These are phyloP conservation scores for Clitopilus passeckerianus DNA, from an alignment of 768 basidiomycete species.

Conservation along the genomic window DNA sequence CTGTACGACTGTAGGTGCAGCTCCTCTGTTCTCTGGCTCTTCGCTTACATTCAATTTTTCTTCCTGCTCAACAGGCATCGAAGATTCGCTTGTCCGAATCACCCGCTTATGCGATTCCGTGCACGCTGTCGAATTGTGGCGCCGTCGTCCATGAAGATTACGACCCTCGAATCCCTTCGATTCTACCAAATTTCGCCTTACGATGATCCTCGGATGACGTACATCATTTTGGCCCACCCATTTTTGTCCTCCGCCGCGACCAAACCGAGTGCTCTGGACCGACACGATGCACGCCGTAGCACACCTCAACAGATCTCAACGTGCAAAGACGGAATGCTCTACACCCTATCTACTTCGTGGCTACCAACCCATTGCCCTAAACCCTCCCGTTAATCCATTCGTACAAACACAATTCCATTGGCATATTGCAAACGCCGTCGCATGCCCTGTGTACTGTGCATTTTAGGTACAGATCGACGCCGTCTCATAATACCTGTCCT, in stretches of 20 bases:
- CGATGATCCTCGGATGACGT: background rate
- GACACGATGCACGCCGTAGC: no score
- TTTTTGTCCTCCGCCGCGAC: no score
- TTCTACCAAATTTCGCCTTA: background rate
- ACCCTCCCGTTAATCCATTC: background rate
- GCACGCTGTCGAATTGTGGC: constrained; percentile 1
- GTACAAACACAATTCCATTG: background rate
- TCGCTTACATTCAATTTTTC: background rate
- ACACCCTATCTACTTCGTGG: background rate
- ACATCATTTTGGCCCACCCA: background rate
- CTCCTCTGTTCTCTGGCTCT: background rate
- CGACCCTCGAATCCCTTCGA: background rate
- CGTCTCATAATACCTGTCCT: background rate
- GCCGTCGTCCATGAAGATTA: background rate
- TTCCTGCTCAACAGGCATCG: background rate
- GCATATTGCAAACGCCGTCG: background rate
- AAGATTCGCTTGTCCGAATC: background rate
- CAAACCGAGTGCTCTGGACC: no score
- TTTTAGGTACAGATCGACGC: background rate
- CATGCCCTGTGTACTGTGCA: background rate
- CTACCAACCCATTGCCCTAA: background rate
- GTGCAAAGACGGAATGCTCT: background rate
- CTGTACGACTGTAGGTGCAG: constrained; percentile 11
- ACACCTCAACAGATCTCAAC: background rate
- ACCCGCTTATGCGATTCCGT: background rate